A percentile compares a stretch with the other conserved stretches of the same genome.
Conservation (phyloP, 2,329 filamentous ascomycete genomes). For the Penicillium brasilianum region DNA sequence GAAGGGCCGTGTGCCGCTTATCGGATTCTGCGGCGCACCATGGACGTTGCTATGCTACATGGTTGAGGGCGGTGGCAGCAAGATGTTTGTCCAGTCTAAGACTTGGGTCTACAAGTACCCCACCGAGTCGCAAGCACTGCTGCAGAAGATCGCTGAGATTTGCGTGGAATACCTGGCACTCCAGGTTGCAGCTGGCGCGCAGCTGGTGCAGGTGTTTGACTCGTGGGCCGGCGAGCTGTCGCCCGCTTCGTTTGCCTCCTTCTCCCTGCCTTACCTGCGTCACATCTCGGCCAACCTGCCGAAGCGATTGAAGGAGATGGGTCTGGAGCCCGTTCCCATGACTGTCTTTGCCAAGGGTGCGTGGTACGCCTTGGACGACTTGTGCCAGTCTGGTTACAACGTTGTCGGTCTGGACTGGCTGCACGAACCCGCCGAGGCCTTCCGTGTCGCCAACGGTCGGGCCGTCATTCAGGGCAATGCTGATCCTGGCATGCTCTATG, state of each 20-base stretch:
- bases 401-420: conserved; percentile 96
- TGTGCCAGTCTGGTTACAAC: conserved; percentile 88
- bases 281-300: conserved; percentile 85
- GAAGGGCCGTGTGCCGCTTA: conserved; percentile 83
- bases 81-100: conserved; percentile 92
- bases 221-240: conserved; percentile 97
- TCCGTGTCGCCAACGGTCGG: conserved; percentile 76
- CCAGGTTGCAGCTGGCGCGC: conserved; percentile 91
- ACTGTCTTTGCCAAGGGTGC: conserved; percentile 98
- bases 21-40: conserved; percentile 95
- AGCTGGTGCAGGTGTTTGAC: conserved; percentile 96
- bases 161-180: conserved; percentile 93
- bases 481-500: conserved; percentile 91
- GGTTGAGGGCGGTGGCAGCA: conserved; percentile 96
- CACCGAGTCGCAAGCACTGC: conserved; percentile 75
- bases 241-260: conserved; percentile 79
- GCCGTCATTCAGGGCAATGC: conserved; percentile 92
- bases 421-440: conserved; percentile 83
- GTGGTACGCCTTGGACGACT: conserved; percentile 88
- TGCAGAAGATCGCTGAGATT: conserved; percentile 90
- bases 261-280: conserved; percentile 83
- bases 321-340: conserved; percentile 85
- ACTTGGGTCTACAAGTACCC: conserved; percentile 95
- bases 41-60: conserved; percentile 99
- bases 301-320: conserved; percentile 71